Evolutionary conservation across 768 basidiomycete genomes (phyloP), one percentile per base, ranked within the genome.

Genomic region (Lepiota brunneoincarnata): DNA sequence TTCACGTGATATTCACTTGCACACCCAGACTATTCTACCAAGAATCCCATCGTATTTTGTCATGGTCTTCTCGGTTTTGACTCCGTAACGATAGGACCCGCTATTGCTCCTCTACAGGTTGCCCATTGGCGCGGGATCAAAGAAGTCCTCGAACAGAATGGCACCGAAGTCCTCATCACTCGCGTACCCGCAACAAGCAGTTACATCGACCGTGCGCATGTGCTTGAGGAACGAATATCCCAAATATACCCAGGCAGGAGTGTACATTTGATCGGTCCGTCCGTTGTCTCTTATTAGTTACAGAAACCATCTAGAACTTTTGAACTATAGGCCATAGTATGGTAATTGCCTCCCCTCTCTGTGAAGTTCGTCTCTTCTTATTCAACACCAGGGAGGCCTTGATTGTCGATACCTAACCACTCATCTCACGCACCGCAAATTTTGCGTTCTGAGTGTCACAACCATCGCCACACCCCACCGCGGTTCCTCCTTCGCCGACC

Each of bases 121-220:
- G 79, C 88, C 2, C 94, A 99, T 68, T 99, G 97, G 97, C 82
- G 96, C 35, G 97, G 97, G 6, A 96, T 99, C 59, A 87, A 89
- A 63, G 92, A 98, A 66, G 93, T 90, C 15, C 77, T 99, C 6
- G 87, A 95, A 63, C 80, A 88, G 35, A 93, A 89, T 64, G 95
- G 93, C 15, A 81, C 81, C 11, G 89, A 98, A 66, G 90, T 98
- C 34, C 80, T 98, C 62, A 90, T 98, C 63, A 93, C 94, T 0
- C 84, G 93, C 12, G 95, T 98, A 0, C 95, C 97, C 1, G 93
- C 93, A 0, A 96, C 93, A 1, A 91, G 90, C 61, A 88, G 88
- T 18, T 90, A 93, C 14, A 73, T 86, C 46, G 91, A 97, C 59
- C 80, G 97, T 50, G 97, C 97, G 1, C 85, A 86, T 60, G 93